Base-by-base conservation (phyloP, 306 rosid genomes). In the Morella rubra region DNA sequence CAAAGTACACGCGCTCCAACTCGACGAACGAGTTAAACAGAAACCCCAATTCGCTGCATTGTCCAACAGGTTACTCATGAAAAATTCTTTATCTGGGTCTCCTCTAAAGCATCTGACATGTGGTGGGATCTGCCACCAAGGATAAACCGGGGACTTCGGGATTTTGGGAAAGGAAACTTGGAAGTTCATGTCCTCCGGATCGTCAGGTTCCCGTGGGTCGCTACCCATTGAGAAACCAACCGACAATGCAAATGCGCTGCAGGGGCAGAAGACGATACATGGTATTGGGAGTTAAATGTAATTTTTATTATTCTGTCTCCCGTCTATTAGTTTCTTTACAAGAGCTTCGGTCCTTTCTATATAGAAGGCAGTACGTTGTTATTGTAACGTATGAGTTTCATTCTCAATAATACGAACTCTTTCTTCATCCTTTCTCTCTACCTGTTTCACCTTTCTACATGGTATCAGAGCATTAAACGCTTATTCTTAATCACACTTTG, bases 201-300 rank as follows among this genome's bases (percentile, higher is more conserved):
- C 49, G 2, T 79, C 58, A 40, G 56, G 66, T 19, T 44, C 5
- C 0, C 82, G 85, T 0, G 46, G 46, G 20, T 81, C 51, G 12
- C 77, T 81, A 87, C 79, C 74, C 24, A 81, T 75, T 0, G 83
- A 79, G 18, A 60, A 40, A 1, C 42, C 0, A 3, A 81, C 0
- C 0, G 81, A 79, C 16, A 66, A 11, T 0, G 76, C 74, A 41
- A 51, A 74, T 7, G 87, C 87, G 2, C 86, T 86, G 0, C 83
- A 81, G 10, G 91, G 83, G 6, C 87, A 88, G 74, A 88, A 88
- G 5, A 81, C 76, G 22, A 87, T 32, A 32, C n/a, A n/a, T n/a
- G n/a, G 32, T 32, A 32, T 32, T 32, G 37, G 37, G 37, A 32
- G 37, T 32, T 2, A 32, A 32, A 32, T 32, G 37, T 32, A 32